Percentiles rank a stretch among this genome's conserved stretches.
Conservation (phyloP, 2,329 filamentous ascomycete species). For the Paraphaeosphaeria sporulosa region DNA sequence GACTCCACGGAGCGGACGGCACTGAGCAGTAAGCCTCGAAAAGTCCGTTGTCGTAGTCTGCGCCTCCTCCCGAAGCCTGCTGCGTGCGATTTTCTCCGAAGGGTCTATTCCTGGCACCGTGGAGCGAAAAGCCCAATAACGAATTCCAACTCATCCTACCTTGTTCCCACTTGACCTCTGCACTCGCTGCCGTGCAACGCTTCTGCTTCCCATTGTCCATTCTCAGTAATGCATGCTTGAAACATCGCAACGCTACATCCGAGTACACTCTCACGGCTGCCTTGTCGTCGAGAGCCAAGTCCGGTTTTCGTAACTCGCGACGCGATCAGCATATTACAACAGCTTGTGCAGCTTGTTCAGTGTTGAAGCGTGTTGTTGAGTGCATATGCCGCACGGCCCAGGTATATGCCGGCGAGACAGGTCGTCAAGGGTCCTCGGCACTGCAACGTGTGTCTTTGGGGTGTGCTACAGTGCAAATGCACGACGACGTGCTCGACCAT, state of each 20-base stretch:
- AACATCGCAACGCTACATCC: conserved; percentile 27
- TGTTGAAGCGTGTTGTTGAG: background rate
- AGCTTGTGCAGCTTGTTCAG: background rate
- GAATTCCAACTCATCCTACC: background rate
- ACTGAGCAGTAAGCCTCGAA: conserved; percentile 6
- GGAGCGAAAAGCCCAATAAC: background rate
- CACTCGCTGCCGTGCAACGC: conserved; percentile 3
- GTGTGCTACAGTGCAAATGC: conserved; percentile 23
- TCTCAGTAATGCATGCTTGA: conserved; percentile 28
- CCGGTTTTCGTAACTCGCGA: conserved; percentile 26
- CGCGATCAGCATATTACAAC: background rate
- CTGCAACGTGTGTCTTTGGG: background rate
- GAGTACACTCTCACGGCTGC: conserved; percentile 24
- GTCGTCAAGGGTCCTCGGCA: background rate
- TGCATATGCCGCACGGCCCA: background rate
- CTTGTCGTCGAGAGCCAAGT: conserved; percentile 37
- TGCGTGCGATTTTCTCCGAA: conserved; percentile 1
- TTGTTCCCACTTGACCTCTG: background rate
- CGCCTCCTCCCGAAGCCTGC: background rate
- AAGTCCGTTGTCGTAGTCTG: background rate
- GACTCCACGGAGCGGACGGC: conserved; percentile 6
- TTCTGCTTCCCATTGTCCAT: conserved; percentile 23
- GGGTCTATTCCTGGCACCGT: conserved; percentile 4
- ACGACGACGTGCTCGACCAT: conserved; percentile 15
- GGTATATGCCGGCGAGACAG: background rate